Evolutionary conservation across 371 early-diverging fungal species (phyloP).

Genomic region (Smittium mucronatum): DNA sequence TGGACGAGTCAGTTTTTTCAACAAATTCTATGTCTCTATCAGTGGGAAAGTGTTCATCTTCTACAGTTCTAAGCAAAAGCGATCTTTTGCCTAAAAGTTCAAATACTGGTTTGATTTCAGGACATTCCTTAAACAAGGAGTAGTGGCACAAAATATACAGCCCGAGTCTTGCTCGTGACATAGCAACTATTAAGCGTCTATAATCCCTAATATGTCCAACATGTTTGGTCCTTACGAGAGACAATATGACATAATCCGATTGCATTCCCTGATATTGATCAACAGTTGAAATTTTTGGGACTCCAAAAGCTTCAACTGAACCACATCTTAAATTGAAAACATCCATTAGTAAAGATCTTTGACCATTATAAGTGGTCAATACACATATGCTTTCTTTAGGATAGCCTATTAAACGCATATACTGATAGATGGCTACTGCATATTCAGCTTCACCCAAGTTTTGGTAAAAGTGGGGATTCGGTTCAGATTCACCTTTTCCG

Average conservation of each 20-base stretch:
- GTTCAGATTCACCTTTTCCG: slow-evolving; percentile 62
- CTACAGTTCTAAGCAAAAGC: slow-evolving; percentile 14
- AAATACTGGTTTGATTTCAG: slow-evolving; percentile 40
- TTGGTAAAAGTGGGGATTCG: slow-evolving; percentile 63
- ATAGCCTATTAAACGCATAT: slow-evolving; percentile 89
- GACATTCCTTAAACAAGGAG: slow-evolving; percentile 56
- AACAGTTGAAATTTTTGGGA: no score
- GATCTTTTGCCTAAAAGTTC: slow-evolving; percentile 15
- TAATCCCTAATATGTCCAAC: no score
- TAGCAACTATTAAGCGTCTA: slow-evolving; percentile 72
- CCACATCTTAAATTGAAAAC: no score
- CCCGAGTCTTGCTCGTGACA: slow-evolving; percentile 86
- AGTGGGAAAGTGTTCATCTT: slow-evolving; percentile 12
- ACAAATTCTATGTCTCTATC: neutral
- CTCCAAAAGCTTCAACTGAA: no score
- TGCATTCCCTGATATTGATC: no score
- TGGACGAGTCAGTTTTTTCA: neutral
- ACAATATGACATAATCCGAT: no score
- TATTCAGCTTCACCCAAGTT: slow-evolving; percentile 97
- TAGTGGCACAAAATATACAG: slow-evolving; percentile 77
- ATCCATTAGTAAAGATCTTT: no score
- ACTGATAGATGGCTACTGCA: slow-evolving; percentile 83
- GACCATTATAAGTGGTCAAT: no score
- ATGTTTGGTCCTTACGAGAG: no score
- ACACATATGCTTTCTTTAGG: no score